Percentiles rank a stretch among this genome's conserved stretches.
These are phyloP conservation scores for Curvularia lunata DNA, from an alignment of 2,329 filamentous ascomycete species.

Conservation along the genomic window DNA sequence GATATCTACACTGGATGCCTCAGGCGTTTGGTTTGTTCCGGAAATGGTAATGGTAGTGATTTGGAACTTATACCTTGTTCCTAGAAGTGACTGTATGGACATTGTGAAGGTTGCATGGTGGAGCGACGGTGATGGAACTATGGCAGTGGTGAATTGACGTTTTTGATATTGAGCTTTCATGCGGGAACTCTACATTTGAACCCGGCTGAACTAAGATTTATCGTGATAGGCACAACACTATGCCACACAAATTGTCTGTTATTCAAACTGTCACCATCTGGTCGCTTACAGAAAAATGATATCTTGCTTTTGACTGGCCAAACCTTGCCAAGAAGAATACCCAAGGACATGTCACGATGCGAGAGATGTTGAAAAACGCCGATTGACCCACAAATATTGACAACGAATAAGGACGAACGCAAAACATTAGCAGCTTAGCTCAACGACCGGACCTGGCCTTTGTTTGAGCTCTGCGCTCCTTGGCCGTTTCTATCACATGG, in stretches of 20 bases:
- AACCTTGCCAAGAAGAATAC: slow-evolving; percentile 1
- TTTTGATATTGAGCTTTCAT: background rate
- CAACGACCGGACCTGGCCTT: slow-evolving; percentile 39
- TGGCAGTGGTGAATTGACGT: background rate
- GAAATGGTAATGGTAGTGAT: background rate
- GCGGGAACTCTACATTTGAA: background rate
- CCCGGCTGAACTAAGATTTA: background rate
- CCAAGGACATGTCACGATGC: background rate
- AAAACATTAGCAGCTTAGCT: slow-evolving; percentile 8
- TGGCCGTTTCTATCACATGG: slow-evolving; percentile 23
- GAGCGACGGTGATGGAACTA: background rate
- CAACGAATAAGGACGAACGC: slow-evolving; percentile 22
- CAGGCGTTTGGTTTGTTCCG: too few relatives aligned
- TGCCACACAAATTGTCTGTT: background rate
- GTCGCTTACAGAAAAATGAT: background rate
- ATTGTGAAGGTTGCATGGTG: background rate
- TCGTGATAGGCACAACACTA: background rate
- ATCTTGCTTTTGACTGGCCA: slow-evolving; percentile 16
- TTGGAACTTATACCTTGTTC: background rate
- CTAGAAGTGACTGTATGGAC: background rate
- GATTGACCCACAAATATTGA: slow-evolving; percentile 27
- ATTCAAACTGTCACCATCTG: background rate
- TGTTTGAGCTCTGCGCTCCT: slow-evolving; percentile 41
- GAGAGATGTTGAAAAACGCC: slow-evolving; percentile 24
- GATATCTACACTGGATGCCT: too few relatives aligned